phyloP scores from a whole-genome alignment of 495 filamentous ascomycete genomes.

The Penicillium waksmanii region DNA sequence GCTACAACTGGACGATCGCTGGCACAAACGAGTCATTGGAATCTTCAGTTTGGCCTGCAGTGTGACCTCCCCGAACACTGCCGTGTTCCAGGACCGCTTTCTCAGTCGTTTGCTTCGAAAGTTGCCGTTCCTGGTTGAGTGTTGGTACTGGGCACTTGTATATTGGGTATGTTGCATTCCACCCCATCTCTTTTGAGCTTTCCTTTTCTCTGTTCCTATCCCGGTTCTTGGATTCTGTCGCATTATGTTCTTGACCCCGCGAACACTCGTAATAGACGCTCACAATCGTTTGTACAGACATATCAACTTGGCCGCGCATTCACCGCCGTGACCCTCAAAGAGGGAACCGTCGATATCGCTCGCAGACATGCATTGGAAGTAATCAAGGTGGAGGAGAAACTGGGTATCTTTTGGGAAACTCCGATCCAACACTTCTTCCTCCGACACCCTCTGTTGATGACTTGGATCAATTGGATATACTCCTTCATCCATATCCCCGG shows the following conservation, averaged over 20 bases:
- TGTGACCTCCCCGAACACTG: constrained; percentile 59
- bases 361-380: constrained; percentile 60
- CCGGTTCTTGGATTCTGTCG: too few species aligned
- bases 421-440: constrained; percentile 60
- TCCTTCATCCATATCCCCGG: constrained; percentile 84
- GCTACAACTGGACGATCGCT: constrained; percentile 34
- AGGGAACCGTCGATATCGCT: constrained; percentile 60
- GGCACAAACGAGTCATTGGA: constrained; percentile 47
- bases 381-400: constrained; percentile 54
- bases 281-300: constrained; percentile 39
- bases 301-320: constrained; percentile 68
- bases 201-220: neutral
- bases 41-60: constrained; percentile 35
- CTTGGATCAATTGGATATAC: constrained; percentile 66
- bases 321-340: constrained; percentile 61
- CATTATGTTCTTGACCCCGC: too few species aligned
- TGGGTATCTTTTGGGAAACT: constrained; percentile 62
- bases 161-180: constrained; percentile 55
- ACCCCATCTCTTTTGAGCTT: neutral
- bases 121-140: constrained; percentile 77
- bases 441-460: constrained; percentile 44
- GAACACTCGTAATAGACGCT: neutral
- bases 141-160: constrained; percentile 78
- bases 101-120: constrained; percentile 64
- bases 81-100: constrained; percentile 54